These are phyloP conservation scores for Rhododendron kiyosumense DNA, from an alignment of 148 eudicot species.

Conservation along the genomic window DNA sequence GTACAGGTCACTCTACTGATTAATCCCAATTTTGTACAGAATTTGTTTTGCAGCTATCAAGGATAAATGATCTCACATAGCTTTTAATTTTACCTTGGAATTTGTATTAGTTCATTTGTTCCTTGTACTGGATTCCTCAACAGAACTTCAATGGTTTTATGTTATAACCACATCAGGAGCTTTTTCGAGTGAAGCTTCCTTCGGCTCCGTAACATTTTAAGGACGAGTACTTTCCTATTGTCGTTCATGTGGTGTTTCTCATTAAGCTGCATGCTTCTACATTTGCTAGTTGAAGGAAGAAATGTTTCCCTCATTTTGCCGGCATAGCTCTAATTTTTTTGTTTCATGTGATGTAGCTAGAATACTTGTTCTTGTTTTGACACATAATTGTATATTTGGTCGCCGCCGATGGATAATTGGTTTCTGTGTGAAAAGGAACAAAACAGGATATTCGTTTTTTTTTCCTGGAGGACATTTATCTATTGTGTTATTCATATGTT, in stretches of 20 bases:
- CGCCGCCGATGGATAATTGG: background rate
- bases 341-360: background rate
- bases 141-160: background rate
- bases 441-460: background rate
- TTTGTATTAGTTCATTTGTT: background rate
- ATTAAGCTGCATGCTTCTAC: background rate
- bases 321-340: background rate
- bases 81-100: background rate
- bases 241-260: background rate
- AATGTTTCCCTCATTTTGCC: background rate
- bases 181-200: background rate
- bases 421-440: background rate
- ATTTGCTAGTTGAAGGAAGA: background rate
- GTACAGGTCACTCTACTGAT: slow-evolving; percentile 5
- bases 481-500: background rate
- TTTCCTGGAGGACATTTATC: background rate
- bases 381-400: background rate
- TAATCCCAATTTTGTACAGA: background rate
- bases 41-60: background rate
- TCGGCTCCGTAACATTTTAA: background rate
- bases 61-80: background rate
- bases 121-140: background rate
- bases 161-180: background rate
- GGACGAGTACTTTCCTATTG: background rate
- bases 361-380: background rate